Base-by-base conservation (phyloP, 345 rosid species). In the Pseudoturritis turrita region DNA sequence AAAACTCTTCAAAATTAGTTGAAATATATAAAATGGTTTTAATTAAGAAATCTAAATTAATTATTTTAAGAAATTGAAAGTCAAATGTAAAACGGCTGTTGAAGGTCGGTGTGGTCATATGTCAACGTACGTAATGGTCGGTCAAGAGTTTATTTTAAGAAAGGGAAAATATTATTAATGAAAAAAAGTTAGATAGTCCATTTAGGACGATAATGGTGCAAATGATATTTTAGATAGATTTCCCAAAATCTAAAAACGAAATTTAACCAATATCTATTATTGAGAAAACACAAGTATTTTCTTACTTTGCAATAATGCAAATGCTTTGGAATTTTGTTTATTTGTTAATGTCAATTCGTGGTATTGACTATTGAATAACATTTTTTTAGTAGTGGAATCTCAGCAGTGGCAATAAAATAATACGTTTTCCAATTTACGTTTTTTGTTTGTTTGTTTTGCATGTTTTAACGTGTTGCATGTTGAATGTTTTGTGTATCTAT, bases 61-160 rank as follows among this genome's bases (percentile, higher is more conserved):
- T 31, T 19, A 14, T 11, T 31, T 28, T 46, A 3, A 14, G 37
- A 6, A 17, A 13, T 7, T 7, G 19, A 57, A 33, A 65, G 68
- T 40, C 54, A 74, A 65, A 19, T 37, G 10, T 47, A 17, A 7
- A 36, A 37, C 39, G 40, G 50, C 55, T 55, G 54, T 29, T 47
- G 54, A 19, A 51, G 51, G 78, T 50, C 62, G 78, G 68, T 66
- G 78, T 13, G 19, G 12, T 8, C 17, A 23, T 37, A 57, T 14
- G 52, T 73, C 59, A 26, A 56, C 22, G 41, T 64, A 64, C 23
- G 77, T 45, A 47, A 44, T 65, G 44, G 72, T 57, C 45, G 77
- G 77, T 39, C 50, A 58, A 49, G 54, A 49, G 29, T 66, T 59
- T 49, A 51, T 29, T 29, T 36, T 66, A 59, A 74, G 72, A 60